Percentiles rank a stretch among this genome's conserved stretches.
Conservation (phyloP, 2,329 filamentous ascomycete genomes). For the Monosporascus sp. region DNA sequence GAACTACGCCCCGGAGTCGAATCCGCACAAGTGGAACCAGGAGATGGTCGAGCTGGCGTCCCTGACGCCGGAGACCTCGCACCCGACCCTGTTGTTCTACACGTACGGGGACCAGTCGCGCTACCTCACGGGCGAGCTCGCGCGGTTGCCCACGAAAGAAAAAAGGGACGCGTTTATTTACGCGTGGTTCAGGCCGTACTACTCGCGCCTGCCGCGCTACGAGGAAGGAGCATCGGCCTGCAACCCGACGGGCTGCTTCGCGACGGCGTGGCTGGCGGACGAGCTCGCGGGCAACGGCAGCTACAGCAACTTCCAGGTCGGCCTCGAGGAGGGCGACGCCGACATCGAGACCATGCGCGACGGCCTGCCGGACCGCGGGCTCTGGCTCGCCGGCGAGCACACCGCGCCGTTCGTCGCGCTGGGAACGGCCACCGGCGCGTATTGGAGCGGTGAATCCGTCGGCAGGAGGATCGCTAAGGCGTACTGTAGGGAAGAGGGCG, state of each 20-base stretch:
- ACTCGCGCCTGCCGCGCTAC: slow-evolving; percentile 68
- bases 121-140: slow-evolving; percentile 44
- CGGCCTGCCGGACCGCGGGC: slow-evolving; percentile 58
- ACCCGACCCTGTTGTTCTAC: slow-evolving; percentile 85
- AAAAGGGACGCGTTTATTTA: slow-evolving; percentile 51
- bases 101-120: slow-evolving; percentile 59
- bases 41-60: slow-evolving; percentile 73
- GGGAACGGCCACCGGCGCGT: slow-evolving; percentile 85
- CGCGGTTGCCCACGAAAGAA: slow-evolving; percentile 35
- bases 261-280: slow-evolving; percentile 75
- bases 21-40: slow-evolving; percentile 64
- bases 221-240: slow-evolving; percentile 48
- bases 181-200: slow-evolving; percentile 73
- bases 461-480: slow-evolving; percentile 57
- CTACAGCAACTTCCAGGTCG: slow-evolving; percentile 81
- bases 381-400: slow-evolving; percentile 90
- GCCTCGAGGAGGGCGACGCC: slow-evolving; percentile 61
- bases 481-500: slow-evolving; percentile 36
- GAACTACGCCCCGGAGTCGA: slow-evolving; percentile 56
- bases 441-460: slow-evolving; percentile 82
- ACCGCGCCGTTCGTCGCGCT: slow-evolving; percentile 85
- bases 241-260: slow-evolving; percentile 56
- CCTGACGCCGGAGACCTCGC: slow-evolving; percentile 51
- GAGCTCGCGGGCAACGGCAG: slow-evolving; percentile 75
- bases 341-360: slow-evolving; percentile 63